These are phyloP conservation scores for Backusella tuberculispora DNA, from an alignment of 192 early-diverging fungal species.

Conservation along the genomic window DNA sequence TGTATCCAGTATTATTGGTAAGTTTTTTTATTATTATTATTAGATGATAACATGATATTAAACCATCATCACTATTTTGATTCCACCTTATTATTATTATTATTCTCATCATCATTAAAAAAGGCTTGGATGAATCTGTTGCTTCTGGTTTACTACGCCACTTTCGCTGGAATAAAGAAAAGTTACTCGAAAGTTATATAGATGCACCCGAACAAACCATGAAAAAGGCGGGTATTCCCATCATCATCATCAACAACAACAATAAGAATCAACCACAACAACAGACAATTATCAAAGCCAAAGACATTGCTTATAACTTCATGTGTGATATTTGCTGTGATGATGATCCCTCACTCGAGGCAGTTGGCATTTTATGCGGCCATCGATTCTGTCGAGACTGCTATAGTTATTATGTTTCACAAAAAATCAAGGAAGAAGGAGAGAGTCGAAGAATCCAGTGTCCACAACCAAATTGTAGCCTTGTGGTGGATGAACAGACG, in stretches of 20 bases:
- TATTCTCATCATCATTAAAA: conserved; percentile 40
- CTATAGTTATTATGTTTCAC: conserved; percentile 80
- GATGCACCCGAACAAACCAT: conserved; percentile 68
- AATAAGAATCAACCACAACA: background rate
- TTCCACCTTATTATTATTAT: background rate
- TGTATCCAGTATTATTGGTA: conserved; percentile 74
- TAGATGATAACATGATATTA: background rate
- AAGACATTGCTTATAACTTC: conserved; percentile 46
- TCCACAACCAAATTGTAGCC: conserved; percentile 71
- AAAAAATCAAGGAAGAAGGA: conserved; percentile 89
- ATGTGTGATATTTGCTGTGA: conserved; percentile 92
- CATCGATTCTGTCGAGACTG: conserved; percentile 91
- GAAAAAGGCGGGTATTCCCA: conserved; percentile 70
- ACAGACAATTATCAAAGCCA: background rate
- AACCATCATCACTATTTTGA: background rate
- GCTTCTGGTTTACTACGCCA: conserved; percentile 74
- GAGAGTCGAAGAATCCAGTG: conserved; percentile 90
- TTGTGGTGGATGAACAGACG: conserved; percentile 84
- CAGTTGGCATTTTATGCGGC: conserved; percentile 79
- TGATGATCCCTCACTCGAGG: conserved; percentile 60
- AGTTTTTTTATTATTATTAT: background rate
- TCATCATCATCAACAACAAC: conserved; percentile 43
- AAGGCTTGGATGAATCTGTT: conserved; percentile 47
- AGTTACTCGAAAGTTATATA: conserved; percentile 78
- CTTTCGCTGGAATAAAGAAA: conserved; percentile 89